Evolutionary conservation across 2,329 filamentous ascomycete species (phyloP).

Genomic region (Periconia macrospinosa): DNA sequence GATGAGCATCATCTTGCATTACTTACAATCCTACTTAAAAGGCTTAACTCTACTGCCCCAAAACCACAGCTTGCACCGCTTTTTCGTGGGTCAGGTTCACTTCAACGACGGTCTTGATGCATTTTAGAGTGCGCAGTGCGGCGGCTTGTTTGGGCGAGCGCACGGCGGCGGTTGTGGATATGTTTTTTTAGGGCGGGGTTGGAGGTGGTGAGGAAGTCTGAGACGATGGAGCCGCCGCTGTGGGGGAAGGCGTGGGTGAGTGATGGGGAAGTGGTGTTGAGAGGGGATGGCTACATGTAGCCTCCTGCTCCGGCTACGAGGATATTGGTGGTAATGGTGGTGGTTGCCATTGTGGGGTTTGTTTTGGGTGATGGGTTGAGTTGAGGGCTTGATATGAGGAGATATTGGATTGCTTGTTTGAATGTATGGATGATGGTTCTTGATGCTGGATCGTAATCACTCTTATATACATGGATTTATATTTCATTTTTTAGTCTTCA

Average conservation of each 20-base stretch:
- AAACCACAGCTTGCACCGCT: no score
- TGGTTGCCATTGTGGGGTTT: background rate
- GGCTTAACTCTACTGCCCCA: no score
- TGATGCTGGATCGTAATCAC: no score
- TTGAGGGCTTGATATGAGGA: no score
- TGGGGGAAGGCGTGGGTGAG: background rate
- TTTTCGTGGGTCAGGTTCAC: background rate
- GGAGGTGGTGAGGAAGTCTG: background rate
- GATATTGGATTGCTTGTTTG: no score
- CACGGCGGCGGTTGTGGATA: background rate
- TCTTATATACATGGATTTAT: no score
- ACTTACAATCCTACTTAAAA: no score
- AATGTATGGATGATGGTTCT: no score
- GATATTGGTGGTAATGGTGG: background rate
- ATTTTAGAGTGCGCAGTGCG: background rate
- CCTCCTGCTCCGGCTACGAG: background rate
- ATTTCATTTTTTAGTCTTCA: no score
- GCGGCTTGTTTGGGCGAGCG: background rate
- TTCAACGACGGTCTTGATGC: background rate
- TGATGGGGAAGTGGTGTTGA: background rate
- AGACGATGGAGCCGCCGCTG: background rate
- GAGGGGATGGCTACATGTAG: background rate
- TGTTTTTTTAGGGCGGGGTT: background rate
- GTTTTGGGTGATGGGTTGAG: background rate
- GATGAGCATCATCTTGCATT: no score